Percentiles rank a stretch among this genome's conserved stretches.
Evolutionary conservation across 441 rosid genomes (phyloP).

Genomic region (Populus tomentosa): DNA sequence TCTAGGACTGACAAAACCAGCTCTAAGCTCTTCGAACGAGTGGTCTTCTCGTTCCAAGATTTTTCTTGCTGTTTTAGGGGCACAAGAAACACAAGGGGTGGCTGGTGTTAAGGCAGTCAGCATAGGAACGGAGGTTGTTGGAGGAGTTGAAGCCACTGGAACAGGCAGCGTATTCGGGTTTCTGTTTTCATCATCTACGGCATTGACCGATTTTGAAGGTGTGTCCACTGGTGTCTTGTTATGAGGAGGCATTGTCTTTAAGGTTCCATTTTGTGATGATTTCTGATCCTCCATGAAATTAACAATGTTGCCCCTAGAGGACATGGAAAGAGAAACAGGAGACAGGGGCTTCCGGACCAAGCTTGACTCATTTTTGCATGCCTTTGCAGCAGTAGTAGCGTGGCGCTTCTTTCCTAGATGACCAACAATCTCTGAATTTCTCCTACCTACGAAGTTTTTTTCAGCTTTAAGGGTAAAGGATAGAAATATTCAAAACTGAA

Average conservation of each 20-base stretch:
- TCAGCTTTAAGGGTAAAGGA: neutral
- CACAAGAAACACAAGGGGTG: conserved; percentile 31
- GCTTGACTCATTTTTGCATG: conserved; percentile 24
- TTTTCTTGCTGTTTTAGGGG: conserved; percentile 16
- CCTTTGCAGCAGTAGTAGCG: conserved; percentile 21
- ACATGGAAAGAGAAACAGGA: conserved; percentile 37
- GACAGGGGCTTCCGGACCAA: conserved; percentile 53
- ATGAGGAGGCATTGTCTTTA: conserved; percentile 14
- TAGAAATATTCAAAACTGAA: neutral
- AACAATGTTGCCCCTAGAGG: conserved; percentile 39
- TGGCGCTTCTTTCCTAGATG: conserved; percentile 31
- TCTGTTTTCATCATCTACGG: conserved; percentile 29
- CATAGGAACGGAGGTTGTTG: conserved; percentile 49
- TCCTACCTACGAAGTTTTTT: conserved; percentile 37
- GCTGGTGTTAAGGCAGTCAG: conserved; percentile 50
- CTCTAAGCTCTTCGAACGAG: conserved; percentile 72
- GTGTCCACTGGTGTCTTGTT: conserved; percentile 20
- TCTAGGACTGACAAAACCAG: conserved; percentile 32
- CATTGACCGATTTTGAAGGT: conserved; percentile 19
- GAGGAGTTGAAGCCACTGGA: conserved; percentile 48
- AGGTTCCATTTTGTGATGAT: conserved; percentile 19
- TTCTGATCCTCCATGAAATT: conserved; percentile 44
- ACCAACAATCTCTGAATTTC: conserved; percentile 47
- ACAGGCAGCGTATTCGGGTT: conserved; percentile 32
- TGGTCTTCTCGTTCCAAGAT: conserved; percentile 30